Conservation (phyloP, 108 stramenopile species). For the Hondaea fermentalgiana region DNA sequence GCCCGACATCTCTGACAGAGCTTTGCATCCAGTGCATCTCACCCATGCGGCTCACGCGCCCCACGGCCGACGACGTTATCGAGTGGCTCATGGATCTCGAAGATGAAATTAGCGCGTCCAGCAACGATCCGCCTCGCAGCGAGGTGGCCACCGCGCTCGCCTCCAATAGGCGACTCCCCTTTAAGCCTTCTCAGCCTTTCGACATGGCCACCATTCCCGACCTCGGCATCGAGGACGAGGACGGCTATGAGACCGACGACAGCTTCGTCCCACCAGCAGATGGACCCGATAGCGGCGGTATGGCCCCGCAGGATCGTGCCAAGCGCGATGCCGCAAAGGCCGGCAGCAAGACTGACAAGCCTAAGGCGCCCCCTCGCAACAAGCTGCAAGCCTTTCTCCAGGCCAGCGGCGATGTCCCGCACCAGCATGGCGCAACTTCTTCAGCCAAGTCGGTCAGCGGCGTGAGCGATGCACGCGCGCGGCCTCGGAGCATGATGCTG, state of each 20-base stretch:
- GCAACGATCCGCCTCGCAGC: not conserved
- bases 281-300: not conserved
- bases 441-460: not conserved
- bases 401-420: not conserved
- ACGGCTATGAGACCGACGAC: conserved; percentile 13
- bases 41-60: not conserved
- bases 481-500: conserved; percentile 6
- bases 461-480: not conserved
- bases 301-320: not conserved
- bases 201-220: not conserved
- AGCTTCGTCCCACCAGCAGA: not conserved
- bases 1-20: not conserved
- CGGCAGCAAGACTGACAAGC: not conserved
- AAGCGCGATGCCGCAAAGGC: not conserved
- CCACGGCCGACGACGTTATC: not conserved
- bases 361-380: not conserved
- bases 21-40: not conserved
- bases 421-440: not conserved
- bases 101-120: not conserved
- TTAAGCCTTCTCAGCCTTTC: not conserved
- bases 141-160: not conserved
- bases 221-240: not conserved
- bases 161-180: not conserved
- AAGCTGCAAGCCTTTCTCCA: conserved; percentile 2
- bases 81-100: not conserved